phyloP scores from a whole-genome alignment of 148 eudicot genomes.

The Camellia sinensis region DNA sequence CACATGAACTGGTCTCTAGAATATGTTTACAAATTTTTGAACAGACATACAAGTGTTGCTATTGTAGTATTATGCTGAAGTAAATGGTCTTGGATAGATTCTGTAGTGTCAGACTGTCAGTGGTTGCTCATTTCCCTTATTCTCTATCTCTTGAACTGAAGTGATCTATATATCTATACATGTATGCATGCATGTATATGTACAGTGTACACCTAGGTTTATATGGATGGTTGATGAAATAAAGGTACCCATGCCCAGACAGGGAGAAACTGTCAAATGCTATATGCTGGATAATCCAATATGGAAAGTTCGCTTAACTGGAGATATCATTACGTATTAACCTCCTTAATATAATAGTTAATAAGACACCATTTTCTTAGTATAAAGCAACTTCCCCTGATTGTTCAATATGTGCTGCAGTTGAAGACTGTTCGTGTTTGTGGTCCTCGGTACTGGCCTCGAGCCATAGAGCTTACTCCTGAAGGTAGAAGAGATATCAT shows the following conservation, averaged over 20 bases:
- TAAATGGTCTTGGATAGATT: too few relatives aligned
- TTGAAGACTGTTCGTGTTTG: conserved; percentile 84
- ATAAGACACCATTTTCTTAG: background rate
- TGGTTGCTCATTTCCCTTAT: background rate
- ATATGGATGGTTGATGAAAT: too few relatives aligned
- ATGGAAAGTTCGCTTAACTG: background rate
- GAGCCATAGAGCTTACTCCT: conserved; percentile 82
- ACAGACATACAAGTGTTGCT: too few relatives aligned
- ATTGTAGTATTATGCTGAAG: too few relatives aligned
- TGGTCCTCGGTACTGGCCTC: conserved; percentile 99
- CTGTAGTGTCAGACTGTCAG: background rate
- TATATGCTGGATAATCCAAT: background rate
- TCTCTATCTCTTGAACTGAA: background rate
- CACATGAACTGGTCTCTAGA: too few relatives aligned
- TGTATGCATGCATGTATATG: too few relatives aligned
- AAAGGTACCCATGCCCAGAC: too few relatives aligned
- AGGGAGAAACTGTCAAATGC: background rate
- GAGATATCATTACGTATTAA: background rate
- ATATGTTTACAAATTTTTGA: too few relatives aligned
- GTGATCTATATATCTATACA: too few relatives aligned
- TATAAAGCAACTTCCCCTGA: background rate
- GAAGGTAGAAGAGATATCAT: conserved; percentile 50
- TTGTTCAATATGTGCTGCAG: conserved; percentile 44
- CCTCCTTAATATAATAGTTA: background rate
- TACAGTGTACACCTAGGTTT: too few relatives aligned